Evolutionary conservation across 805 yeast species (phyloP), one percentile per base, ranked within the genome.

Genomic region (Candida orba): DNA sequence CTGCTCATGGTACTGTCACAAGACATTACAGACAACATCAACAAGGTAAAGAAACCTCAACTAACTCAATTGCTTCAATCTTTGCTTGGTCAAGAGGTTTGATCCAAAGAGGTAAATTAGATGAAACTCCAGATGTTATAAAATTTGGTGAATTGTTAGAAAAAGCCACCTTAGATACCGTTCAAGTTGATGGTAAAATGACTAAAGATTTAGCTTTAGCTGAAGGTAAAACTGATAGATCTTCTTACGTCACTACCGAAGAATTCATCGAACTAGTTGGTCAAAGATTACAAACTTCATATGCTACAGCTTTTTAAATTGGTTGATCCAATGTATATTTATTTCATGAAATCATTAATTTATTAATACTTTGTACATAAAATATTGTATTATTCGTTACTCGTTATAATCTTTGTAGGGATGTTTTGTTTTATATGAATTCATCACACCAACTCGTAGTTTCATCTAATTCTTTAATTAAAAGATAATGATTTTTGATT

Each of bases 1-100:
- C 98, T 47, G 98, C 98, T n/a, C 98, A 91, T 65, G 98, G 98
- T 45, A 91, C 98, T 13, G 98, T 91, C 56, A 91, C 97, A 38
- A 85, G 98, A 71, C 98, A 91, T 66, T 91, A 76, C 72, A 84
- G 97, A 72, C 93, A 83, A 68, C 88, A 87, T 68, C 97, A 91
- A 71, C 86, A 84, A 68, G 98, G 98, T 53, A 86, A 89, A 65
- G 97, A 90, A 70, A 91, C 98, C 17, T 87, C 96, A 7, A 91
- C 98, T 46, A 91, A 91, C 70, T 90, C 97, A 15, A 91, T 91
- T 66, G 98, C 98, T 4, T 89, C 96, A 13, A 91, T 91, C 54
- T 91, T 84, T 61, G 98, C 98, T 27, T 91, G 98, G 98, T 75
- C 95, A 32, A 81, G 95, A 60, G 98, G 98, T 60, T 67, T 91